Evolutionary conservation across 495 filamentous ascomycete species (phyloP).

Genomic region (Niebla homalea): DNA sequence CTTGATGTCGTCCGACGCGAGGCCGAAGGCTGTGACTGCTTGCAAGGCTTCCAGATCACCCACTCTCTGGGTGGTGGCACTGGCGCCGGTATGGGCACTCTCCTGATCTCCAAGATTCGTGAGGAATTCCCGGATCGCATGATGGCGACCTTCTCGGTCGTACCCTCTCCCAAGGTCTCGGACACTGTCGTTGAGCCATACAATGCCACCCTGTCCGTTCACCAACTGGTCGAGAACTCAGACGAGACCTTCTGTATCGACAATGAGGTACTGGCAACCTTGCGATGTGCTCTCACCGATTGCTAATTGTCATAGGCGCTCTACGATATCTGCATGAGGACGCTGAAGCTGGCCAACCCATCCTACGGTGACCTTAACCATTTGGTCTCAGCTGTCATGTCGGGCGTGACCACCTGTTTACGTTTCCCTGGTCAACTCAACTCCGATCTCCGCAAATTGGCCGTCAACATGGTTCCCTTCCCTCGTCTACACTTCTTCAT

Average conservation of each 20-base stretch:
- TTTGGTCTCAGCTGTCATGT: constrained; percentile 99
- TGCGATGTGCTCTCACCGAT: neutral
- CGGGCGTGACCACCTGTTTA: constrained; percentile 94
- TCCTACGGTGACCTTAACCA: constrained; percentile 99
- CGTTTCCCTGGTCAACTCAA: constrained; percentile 99
- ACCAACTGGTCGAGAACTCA: constrained; percentile 99
- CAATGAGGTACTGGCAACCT: constrained; percentile 57
- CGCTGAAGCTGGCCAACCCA: constrained; percentile 93
- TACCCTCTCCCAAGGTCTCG: constrained; percentile 99
- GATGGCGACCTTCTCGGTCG: constrained; percentile 99
- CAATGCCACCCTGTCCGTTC: constrained; percentile 97
- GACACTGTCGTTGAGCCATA: constrained; percentile 99
- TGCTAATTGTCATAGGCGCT: constrained; percentile 50
- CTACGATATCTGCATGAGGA: constrained; percentile 99
- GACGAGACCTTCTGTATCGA: constrained; percentile 99
- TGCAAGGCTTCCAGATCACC: constrained; percentile 99
- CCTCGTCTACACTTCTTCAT: constrained; percentile 99
- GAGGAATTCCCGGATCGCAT: constrained; percentile 99
- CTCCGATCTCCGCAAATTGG: constrained; percentile 98
- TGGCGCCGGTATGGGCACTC: constrained; percentile 99
- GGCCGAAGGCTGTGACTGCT: constrained; percentile 97
- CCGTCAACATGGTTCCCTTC: constrained; percentile 99
- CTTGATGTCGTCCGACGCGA: constrained; percentile 98
- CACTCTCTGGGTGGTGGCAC: constrained; percentile 99
- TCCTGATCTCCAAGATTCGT: constrained; percentile 99